Evolutionary conservation across 2,329 filamentous ascomycete genomes (phyloP).

Genomic region (Colletotrichum liaoningense): DNA sequence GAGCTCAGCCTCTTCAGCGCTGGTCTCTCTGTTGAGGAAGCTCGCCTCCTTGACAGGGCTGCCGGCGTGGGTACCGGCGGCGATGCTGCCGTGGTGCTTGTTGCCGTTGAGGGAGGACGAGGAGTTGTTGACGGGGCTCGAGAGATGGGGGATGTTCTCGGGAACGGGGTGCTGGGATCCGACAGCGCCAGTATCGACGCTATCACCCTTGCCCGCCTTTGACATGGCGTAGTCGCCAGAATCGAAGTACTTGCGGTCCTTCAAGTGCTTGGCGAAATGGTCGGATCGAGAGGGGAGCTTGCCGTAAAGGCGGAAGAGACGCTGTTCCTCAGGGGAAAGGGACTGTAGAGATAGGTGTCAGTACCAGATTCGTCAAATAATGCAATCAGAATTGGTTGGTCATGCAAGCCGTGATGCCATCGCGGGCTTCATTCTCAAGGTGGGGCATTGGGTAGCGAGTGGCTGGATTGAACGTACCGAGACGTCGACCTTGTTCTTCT

Average conservation of each 20-base stretch:
- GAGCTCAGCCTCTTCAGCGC: conserved; percentile 62
- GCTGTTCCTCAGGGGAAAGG: conserved; percentile 93
- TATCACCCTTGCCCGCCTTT: conserved; percentile 96
- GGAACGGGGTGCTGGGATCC: conserved; percentile 95
- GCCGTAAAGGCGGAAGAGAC: conserved; percentile 95
- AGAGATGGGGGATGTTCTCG: conserved; percentile 93
- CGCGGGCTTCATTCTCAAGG: conserved; percentile 11
- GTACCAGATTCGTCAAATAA: conserved; percentile 26
- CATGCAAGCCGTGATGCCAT: conserved; percentile 11
- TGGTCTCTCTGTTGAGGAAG: conserved; percentile 86
- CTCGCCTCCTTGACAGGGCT: conserved; percentile 93
- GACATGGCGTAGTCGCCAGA: conserved; percentile 96
- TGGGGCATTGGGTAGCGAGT: conserved; percentile 30
- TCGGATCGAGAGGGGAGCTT: conserved; percentile 98
- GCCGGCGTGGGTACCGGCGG: conserved; percentile 66
- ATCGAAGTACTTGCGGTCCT: conserved; percentile 99
- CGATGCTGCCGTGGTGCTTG: conserved; percentile 35
- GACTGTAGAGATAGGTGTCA: conserved; percentile 66
- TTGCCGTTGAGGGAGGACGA: conserved; percentile 33
- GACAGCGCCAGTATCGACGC: conserved; percentile 92
- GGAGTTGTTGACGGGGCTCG: conserved; percentile 67
- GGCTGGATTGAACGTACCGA: conserved; percentile 72
- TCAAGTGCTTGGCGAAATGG: conserved; percentile 96
- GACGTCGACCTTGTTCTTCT: conserved; percentile 98
- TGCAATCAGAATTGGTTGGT: not conserved